A percentile compares a stretch with the other conserved stretches of the same genome.
Evolutionary conservation across 495 filamentous ascomycete species (phyloP).

Genomic region (Astrothelium subdiscretum): DNA sequence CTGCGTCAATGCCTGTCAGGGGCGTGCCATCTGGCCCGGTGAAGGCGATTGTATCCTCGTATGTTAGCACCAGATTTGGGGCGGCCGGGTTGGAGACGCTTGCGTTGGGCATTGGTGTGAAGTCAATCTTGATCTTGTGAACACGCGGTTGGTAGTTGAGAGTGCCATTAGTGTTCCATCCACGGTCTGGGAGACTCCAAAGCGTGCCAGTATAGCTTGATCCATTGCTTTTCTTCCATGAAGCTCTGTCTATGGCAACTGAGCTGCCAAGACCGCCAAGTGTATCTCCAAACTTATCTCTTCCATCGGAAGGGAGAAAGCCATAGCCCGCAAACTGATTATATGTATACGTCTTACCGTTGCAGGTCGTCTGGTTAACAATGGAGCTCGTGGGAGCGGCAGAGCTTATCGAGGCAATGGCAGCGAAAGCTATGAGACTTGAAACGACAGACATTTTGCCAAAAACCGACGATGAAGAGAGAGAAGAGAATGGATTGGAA

Average conservation of each 20-base stretch:
- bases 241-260: slow-evolving; percentile 47
- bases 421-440: neutral
- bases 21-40: slow-evolving; percentile 56
- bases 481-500: neutral
- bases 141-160: slow-evolving; percentile 62
- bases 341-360: slow-evolving; percentile 53
- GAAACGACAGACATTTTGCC: neutral
- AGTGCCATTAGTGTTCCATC: slow-evolving; percentile 71
- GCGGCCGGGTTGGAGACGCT: slow-evolving; percentile 43
- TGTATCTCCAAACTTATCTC: slow-evolving; percentile 65
- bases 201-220: slow-evolving; percentile 52
- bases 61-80: slow-evolving; percentile 54
- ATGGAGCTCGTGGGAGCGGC: neutral
- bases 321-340: slow-evolving; percentile 62
- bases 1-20: slow-evolving; percentile 60
- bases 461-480: neutral
- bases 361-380: slow-evolving; percentile 49
- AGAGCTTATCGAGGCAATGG: neutral
- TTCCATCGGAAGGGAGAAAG: slow-evolving; percentile 43
- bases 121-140: slow-evolving; percentile 55
- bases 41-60: slow-evolving; percentile 57
- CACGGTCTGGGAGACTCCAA: slow-evolving; percentile 59
- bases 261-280: slow-evolving; percentile 58
- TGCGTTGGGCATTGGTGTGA: slow-evolving; percentile 41
- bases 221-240: slow-evolving; percentile 46